Conservation (phyloP, 345 rosid species). For the Eucalyptus pumila region DNA sequence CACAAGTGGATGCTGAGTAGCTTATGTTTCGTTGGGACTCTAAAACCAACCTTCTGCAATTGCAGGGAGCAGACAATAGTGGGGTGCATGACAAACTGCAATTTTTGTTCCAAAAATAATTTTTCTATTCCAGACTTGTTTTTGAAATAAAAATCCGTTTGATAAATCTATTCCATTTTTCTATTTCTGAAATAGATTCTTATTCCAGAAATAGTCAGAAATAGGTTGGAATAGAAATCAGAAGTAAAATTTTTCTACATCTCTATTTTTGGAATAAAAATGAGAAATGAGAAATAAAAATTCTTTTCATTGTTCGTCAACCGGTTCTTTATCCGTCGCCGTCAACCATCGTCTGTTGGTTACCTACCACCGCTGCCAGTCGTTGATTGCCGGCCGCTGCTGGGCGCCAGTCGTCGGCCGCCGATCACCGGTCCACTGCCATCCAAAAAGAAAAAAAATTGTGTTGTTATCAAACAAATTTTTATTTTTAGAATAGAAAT, state of each 20-base stretch:
- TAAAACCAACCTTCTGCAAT: background rate
- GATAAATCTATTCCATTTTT: too few species aligned
- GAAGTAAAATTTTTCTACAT: too few species aligned
- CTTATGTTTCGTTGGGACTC: background rate
- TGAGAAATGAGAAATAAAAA: too few species aligned
- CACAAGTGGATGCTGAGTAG: background rate
- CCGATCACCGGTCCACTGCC: rapidly evolving
- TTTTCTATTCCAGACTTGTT: too few species aligned
- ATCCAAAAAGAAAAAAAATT: rapidly evolving
- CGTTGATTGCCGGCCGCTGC: rapidly evolving
- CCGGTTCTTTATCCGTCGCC: rapidly evolving
- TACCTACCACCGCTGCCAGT: rapidly evolving
- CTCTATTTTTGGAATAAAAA: too few species aligned
- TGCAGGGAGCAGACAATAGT: background rate
- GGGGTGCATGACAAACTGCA: too few species aligned
- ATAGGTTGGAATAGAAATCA: too few species aligned
- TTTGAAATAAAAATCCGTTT: rapidly evolving
- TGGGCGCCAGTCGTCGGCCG: rapidly evolving
- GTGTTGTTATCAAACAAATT: too few species aligned
- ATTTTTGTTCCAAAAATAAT: too few species aligned
- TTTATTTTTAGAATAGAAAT: too few species aligned
- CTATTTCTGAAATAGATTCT: rapidly evolving
- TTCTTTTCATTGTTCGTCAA: too few species aligned
- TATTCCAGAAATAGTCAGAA: too few species aligned
- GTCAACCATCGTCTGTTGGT: rapidly evolving